Evolutionary conservation across 2,329 filamentous ascomycete genomes (phyloP).

Genomic region (Eutypa lata): DNA sequence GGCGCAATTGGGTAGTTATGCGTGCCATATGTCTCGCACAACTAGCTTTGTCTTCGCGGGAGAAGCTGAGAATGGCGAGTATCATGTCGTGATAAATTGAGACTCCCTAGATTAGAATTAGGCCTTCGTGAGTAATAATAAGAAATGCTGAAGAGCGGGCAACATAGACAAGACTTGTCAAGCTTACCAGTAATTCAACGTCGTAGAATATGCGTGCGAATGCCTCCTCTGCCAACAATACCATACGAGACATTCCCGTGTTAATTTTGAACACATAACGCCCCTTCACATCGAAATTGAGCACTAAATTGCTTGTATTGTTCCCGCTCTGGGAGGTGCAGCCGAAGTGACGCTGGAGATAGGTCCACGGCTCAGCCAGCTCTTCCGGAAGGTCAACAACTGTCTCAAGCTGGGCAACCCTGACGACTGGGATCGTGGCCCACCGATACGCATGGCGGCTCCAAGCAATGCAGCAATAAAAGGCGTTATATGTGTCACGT

Average conservation of each 20-base stretch:
- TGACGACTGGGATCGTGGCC: slow-evolving; percentile 32
- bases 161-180: no score
- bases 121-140: background rate
- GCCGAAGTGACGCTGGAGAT: slow-evolving; percentile 29
- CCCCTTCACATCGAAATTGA: slow-evolving; percentile 27
- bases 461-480: slow-evolving; percentile 30
- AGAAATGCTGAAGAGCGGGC: no score
- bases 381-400: slow-evolving; percentile 26
- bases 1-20: slow-evolving; percentile 18
- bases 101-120: slow-evolving; percentile 12
- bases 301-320: slow-evolving; percentile 27
- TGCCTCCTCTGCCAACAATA: slow-evolving; percentile 27
- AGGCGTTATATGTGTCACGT: slow-evolving; percentile 29
- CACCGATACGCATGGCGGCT: slow-evolving; percentile 33
- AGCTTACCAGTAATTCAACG: slow-evolving; percentile 19
- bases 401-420: slow-evolving; percentile 29
- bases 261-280: slow-evolving; percentile 29
- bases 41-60: slow-evolving; percentile 12
- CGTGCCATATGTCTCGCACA: slow-evolving; percentile 15
- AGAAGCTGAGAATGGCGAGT: slow-evolving; percentile 20
- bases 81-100: slow-evolving; percentile 28
- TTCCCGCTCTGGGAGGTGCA: slow-evolving; percentile 29
- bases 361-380: slow-evolving; percentile 28
- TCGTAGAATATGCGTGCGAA: slow-evolving; percentile 29
- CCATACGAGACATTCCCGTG: slow-evolving; percentile 21